These are phyloP conservation scores for Hyphopichia khmerensis DNA, from an alignment of 1,139 yeast genomes.

Conservation along the genomic window DNA sequence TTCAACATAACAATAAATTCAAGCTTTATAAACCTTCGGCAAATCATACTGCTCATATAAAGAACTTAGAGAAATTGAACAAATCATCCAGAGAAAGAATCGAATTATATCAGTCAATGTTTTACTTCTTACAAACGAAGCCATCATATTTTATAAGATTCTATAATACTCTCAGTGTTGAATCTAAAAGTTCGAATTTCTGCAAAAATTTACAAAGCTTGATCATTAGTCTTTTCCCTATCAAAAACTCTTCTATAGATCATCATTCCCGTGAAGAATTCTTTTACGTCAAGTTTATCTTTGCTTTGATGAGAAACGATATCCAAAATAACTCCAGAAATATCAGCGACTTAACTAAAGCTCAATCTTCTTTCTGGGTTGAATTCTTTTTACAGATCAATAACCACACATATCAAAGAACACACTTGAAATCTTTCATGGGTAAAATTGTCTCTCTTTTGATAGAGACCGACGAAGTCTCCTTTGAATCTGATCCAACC, in stretches of 20 bases:
- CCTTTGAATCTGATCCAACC: conserved; percentile 81
- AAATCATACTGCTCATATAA: conserved; percentile 14
- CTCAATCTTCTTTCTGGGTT: conserved; percentile 44
- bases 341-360: conserved; percentile 36
- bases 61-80: conserved; percentile 31
- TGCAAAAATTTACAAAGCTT: conserved; percentile 42
- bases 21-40: conserved; percentile 19
- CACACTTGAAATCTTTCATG: conserved; percentile 51
- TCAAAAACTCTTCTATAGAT: conserved; percentile 27
- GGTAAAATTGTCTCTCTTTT: conserved; percentile 49
- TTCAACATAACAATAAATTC: conserved; percentile 51
- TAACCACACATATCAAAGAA: conserved; percentile 59
- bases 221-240: conserved; percentile 51
- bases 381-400: conserved; percentile 56
- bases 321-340: conserved; percentile 24
- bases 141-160: conserved; percentile 70
- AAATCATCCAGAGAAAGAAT: conserved; percentile 42
- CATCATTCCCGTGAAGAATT: conserved; percentile 69
- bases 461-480: conserved; percentile 56
- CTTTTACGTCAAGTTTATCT: conserved; percentile 62
- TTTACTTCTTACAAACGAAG: conserved; percentile 83
- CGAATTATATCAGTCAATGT: conserved; percentile 71
- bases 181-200: conserved; percentile 17
- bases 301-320: conserved; percentile 50
- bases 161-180: conserved; percentile 23